These are phyloP conservation scores for Onygenales sp. DNA, from an alignment of 2,329 filamentous ascomycete species.

Conservation along the genomic window DNA sequence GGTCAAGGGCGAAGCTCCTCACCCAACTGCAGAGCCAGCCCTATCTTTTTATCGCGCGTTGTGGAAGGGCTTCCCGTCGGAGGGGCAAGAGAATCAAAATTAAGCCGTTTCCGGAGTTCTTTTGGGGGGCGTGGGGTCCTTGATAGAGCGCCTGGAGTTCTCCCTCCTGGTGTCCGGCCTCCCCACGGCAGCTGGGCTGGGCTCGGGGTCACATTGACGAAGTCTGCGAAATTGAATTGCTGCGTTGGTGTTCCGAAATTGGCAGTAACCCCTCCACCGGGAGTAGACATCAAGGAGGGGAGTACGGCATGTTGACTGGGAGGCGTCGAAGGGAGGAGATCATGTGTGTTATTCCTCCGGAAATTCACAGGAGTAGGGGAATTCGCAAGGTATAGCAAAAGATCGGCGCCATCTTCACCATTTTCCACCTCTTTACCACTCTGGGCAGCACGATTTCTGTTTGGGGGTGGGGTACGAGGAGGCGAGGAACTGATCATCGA, in stretches of 20 bases:
- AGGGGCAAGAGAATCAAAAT: constrained; percentile 67
- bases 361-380: constrained; percentile 77
- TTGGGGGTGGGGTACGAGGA: constrained; percentile 68
- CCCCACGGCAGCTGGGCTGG: constrained; percentile 80
- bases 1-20: constrained; percentile 49
- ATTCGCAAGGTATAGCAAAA: constrained; percentile 76
- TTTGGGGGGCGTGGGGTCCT: constrained; percentile 64
- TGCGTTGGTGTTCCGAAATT: constrained; percentile 69
- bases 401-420: constrained; percentile 71
- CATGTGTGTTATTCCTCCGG: constrained; percentile 35
- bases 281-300: constrained; percentile 45
- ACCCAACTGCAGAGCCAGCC: constrained; percentile 56
- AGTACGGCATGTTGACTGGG: constrained; percentile 52
- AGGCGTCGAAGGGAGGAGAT: constrained; percentile 62
- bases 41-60: constrained; percentile 35
- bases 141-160: constrained; percentile 20
- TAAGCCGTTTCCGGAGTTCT: constrained; percentile 64
- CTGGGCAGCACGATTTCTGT: constrained; percentile 42
- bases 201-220: constrained; percentile 93
- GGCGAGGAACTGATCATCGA: constrained; percentile 66
- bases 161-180: constrained; percentile 43
- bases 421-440: constrained; percentile 39
- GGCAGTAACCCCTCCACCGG: constrained; percentile 65
- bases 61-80: constrained; percentile 39
- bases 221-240: constrained; percentile 89